Base-by-base conservation (phyloP, 306 rosid genomes). In the Abrus precatorius region DNA sequence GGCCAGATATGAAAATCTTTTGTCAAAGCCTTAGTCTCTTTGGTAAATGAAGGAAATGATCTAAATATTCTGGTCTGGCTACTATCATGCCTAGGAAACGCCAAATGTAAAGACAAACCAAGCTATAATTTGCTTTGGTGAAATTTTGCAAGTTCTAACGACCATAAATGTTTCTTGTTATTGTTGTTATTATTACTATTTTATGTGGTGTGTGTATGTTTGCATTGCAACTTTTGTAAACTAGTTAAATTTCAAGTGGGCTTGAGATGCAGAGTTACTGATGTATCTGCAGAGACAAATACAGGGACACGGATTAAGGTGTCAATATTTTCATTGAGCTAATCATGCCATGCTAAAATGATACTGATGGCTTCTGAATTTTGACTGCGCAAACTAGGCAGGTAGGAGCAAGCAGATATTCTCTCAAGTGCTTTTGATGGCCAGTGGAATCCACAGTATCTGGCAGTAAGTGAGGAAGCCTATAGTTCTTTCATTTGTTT, bases 211-310 rank as follows among this genome's bases (percentile, higher is more conserved):
- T 36, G 3, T 36, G 4, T 36, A 36, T 36, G 4, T 4, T 2
- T 0, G 1, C 41, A 80, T 59, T 50, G 48, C 53, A 67, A 36
- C 14, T 30, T 50, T 73, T 73, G 75, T 54, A n/a, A 61, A 78
- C 43, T 74, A 54, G 74, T 55, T 53, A 30, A 9, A 52, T 10
- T 5, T 5, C 33, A 30, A 14, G 9, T 34, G 65, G 45, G 47
- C 41, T 20, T 65, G 20, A 65, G 45, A 65, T 53, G 74, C 28
- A 14, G 10, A 5, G 8, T 20, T 4, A 41, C 33, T 65, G n/a
- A 14, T 65, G 3, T 7, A 40, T 40, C 28, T 63, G 7, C 11
- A 1, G 6, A 38, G 49, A 34, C 12, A 62, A 32, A 33, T 34
- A 62, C 2, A 33, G 69, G 45, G 69, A 13, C 29, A 62, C 5